Evolutionary conservation across 2,329 filamentous ascomycete genomes (phyloP).

Genomic region (Neonectria punicea): DNA sequence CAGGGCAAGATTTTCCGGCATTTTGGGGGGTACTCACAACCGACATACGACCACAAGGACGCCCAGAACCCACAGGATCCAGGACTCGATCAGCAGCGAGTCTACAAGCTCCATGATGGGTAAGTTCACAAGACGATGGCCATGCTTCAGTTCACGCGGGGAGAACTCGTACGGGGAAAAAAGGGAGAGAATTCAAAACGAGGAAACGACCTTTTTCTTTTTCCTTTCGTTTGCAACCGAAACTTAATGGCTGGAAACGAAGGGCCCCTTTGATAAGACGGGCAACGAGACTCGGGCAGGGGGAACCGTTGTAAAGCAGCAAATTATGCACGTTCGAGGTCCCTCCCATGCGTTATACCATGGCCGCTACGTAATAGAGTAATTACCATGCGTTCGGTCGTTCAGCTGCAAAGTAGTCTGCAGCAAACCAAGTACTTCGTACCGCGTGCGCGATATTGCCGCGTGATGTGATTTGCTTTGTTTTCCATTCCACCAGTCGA

Average conservation of each 20-base stretch:
- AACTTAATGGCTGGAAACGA: not conserved
- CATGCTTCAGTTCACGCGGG: not conserved
- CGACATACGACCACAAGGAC: conserved; percentile 41
- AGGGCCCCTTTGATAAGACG: not conserved
- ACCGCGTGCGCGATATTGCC: not conserved
- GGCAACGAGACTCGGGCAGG: not conserved
- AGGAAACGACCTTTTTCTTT: not conserved
- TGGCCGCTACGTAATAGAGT: not conserved
- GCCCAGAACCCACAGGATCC: conserved; percentile 44
- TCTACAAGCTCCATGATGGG: conserved; percentile 41
- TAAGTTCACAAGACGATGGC: not conserved
- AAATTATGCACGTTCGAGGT: not conserved
- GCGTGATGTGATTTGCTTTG: not conserved
- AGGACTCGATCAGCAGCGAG: conserved; percentile 44
- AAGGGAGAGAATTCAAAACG: not conserved
- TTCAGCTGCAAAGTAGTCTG: no score
- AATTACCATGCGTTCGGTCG: not conserved
- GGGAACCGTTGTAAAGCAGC: not conserved
- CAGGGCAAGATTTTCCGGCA: no score
- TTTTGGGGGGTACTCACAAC: conserved; percentile 30
- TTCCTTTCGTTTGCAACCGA: not conserved
- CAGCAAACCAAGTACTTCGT: no score
- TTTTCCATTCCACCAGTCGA: not conserved
- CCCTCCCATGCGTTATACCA: not conserved
- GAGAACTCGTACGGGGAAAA: not conserved